A percentile compares a stretch with the other conserved stretches of the same genome.
These are phyloP conservation scores for Penicillium digitatum DNA, from an alignment of 2,329 filamentous ascomycete species.

Conservation along the genomic window DNA sequence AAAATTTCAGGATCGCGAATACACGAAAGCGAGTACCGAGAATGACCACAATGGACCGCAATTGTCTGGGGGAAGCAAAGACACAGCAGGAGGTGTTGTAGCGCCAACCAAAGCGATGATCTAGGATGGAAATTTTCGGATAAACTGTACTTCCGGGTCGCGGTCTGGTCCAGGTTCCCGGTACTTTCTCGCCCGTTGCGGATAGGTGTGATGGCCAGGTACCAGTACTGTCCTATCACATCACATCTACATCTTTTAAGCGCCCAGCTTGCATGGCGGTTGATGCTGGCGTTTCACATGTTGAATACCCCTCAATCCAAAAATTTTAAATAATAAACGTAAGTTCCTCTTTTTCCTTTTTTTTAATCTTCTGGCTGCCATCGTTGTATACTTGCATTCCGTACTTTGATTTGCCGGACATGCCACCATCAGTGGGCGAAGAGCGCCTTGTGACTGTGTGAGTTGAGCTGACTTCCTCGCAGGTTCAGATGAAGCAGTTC, in stretches of 20 bases:
- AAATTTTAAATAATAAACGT: constrained; percentile 15
- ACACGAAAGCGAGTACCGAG: neutral
- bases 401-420: constrained; percentile 21
- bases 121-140: constrained; percentile 37
- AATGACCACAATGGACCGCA: constrained; percentile 1
- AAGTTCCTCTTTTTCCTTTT: constrained; percentile 4
- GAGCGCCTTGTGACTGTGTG: constrained; percentile 47
- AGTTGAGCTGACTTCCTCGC: constrained; percentile 28
- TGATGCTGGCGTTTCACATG: constrained; percentile 17
- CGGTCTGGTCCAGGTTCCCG: constrained; percentile 1
- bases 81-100: constrained; percentile 4
- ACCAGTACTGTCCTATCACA: constrained; percentile 14
- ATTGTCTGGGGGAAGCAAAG: neutral
- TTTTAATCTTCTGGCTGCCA: neutral
- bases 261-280: constrained; percentile 22
- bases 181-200: constrained; percentile 7
- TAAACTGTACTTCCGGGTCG: constrained; percentile 24
- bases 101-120: constrained; percentile 2
- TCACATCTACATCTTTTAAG: constrained; percentile 21
- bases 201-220: constrained; percentile 10
- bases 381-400: neutral
- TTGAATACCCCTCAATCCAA: constrained; percentile 16
- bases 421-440: constrained; percentile 48
- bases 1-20: neutral
- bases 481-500: neutral